These are phyloP conservation scores for Yamadazyma trypodendri DNA, from an alignment of 1,139 yeast genomes.

Conservation along the genomic window DNA sequence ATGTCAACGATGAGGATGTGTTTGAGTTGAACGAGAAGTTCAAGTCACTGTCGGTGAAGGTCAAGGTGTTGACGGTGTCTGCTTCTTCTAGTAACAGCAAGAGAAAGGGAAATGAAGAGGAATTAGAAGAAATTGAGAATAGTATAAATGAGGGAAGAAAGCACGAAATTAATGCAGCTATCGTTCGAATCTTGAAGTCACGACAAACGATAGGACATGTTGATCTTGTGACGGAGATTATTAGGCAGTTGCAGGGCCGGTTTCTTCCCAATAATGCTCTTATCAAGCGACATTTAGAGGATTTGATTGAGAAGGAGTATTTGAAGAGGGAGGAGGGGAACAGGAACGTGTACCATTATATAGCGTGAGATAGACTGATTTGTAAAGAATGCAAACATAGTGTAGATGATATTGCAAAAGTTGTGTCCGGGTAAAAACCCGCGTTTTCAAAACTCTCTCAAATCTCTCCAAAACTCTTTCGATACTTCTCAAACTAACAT, in stretches of 20 bases:
- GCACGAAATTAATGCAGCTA: slow-evolving; percentile 79
- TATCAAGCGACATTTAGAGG: slow-evolving; percentile 79
- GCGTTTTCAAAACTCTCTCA: no score
- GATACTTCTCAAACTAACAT: slow-evolving; percentile 22
- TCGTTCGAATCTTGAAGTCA: slow-evolving; percentile 84
- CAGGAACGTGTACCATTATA: slow-evolving; percentile 64
- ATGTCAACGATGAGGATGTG: slow-evolving; percentile 59
- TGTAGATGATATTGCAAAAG: no score
- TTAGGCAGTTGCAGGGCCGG: slow-evolving; percentile 58
- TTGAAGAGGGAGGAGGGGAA: slow-evolving; percentile 69
- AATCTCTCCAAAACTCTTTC: no score
- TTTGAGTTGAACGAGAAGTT: slow-evolving; percentile 73
- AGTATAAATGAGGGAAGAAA: slow-evolving; percentile 45
- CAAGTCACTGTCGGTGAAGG: slow-evolving; percentile 66
- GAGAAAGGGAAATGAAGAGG: slow-evolving; percentile 37
- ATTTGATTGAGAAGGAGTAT: slow-evolving; percentile 79
- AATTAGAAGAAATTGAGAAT: slow-evolving; percentile 33
- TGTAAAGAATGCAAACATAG: background rate
- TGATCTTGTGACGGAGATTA: slow-evolving; percentile 64
- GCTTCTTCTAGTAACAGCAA: slow-evolving; percentile 26
- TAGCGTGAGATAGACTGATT: slow-evolving; percentile 41
- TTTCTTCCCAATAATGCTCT: slow-evolving; percentile 68
- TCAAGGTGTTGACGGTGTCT: slow-evolving; percentile 75
- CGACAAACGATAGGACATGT: slow-evolving; percentile 62
- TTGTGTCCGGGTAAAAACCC: no score